Conservation (phyloP, 305 asterid species). For the Stenogyne calaminthoides region DNA sequence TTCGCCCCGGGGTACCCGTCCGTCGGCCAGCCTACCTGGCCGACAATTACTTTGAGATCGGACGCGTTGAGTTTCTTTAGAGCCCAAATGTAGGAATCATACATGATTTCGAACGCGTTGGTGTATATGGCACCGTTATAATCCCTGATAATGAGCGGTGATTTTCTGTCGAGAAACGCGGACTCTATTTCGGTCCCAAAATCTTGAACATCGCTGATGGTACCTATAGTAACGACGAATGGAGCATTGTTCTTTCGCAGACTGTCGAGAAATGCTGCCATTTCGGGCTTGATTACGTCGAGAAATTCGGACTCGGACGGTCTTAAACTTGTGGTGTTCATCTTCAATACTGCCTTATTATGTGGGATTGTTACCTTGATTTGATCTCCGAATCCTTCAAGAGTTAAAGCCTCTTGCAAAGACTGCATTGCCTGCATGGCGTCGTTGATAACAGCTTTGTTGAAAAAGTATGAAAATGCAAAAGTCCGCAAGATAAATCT, state of each 20-base stretch:
- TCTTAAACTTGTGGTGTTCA: background rate
- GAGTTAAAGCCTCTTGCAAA: background rate
- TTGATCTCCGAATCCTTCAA: background rate
- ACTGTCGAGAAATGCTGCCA: background rate
- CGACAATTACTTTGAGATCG: conserved; percentile 26
- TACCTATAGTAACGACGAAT: accelerated
- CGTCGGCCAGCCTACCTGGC: conserved; percentile 56
- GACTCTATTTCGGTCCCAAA: conserved; percentile 3
- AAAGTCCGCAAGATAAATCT: background rate
- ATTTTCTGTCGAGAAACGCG: conserved; percentile 26
- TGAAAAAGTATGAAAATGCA: background rate
- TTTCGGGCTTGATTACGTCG: background rate
- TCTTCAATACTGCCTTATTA: background rate
- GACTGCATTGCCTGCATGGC: background rate
- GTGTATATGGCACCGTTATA: conserved; percentile 28
- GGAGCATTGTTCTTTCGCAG: background rate
- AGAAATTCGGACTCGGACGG: conserved; percentile 16
- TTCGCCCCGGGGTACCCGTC: conserved; percentile 46
- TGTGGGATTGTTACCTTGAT: conserved; percentile 2
- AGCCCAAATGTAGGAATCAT: conserved; percentile 42
- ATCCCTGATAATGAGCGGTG: conserved; percentile 18
- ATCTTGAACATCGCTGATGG: background rate
- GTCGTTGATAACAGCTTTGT: background rate
- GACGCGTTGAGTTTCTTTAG: conserved; percentile 31
- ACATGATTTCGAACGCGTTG: conserved; percentile 31